These are phyloP conservation scores for Ceratocystiopsis minuta DNA, from an alignment of 2,329 filamentous ascomycete genomes.

Conservation along the genomic window DNA sequence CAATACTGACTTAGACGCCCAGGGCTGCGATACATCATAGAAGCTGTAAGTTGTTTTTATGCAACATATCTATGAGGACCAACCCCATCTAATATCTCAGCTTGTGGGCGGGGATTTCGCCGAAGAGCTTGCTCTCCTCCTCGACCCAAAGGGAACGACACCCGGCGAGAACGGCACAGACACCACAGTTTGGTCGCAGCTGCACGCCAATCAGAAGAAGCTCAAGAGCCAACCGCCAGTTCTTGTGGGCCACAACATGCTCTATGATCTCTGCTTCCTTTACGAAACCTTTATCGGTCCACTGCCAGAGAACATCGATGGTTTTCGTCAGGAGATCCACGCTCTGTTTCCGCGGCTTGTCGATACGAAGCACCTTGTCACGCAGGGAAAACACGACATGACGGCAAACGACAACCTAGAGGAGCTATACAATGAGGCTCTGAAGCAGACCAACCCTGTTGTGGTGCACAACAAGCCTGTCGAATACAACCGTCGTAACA, in stretches of 20 bases:
- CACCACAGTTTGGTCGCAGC: too few species aligned
- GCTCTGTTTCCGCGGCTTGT: conserved; percentile 27
- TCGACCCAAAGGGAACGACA: too few species aligned
- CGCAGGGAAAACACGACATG: conserved; percentile 62
- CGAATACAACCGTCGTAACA: conserved; percentile 4
- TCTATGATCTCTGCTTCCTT: conserved; percentile 45
- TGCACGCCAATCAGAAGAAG: conserved; percentile 9
- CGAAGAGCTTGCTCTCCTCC: neutral
- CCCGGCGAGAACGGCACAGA: too few species aligned
- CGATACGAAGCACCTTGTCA: conserved; percentile 56
- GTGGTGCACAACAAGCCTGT: neutral
- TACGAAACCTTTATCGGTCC: conserved; percentile 42
- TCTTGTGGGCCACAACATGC: conserved; percentile 46
- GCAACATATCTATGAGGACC: neutral
- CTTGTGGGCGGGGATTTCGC: conserved; percentile 15
- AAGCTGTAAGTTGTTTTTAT: conserved; percentile 10
- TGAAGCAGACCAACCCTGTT: neutral
- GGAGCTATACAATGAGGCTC: conserved; percentile 4
- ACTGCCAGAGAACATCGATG: conserved; percentile 33
- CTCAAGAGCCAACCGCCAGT: conserved; percentile 18
- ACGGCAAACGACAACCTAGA: conserved; percentile 22
- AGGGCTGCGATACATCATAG: conserved; percentile 15
- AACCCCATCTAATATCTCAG: neutral
- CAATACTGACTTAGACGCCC: neutral
- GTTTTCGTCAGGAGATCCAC: conserved; percentile 33